Evolutionary conservation across 768 basidiomycete species (phyloP).

Genomic region (Dioszegia aurantiaca): DNA sequence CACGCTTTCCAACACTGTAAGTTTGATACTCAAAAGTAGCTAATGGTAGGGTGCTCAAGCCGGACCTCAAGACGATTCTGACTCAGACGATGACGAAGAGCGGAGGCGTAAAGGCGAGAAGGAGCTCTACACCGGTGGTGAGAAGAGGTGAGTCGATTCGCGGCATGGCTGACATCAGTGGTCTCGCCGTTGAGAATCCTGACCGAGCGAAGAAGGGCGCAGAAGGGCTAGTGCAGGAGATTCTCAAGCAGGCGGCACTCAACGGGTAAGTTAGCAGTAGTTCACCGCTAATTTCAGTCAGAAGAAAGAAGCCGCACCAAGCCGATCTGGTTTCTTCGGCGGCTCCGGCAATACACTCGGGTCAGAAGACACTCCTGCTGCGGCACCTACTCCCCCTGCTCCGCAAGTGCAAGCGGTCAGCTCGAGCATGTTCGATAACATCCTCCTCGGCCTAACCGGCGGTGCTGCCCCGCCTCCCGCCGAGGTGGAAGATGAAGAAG

Average conservation of each 20-base stretch:
- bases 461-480: slow-evolving; percentile 10
- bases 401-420: slow-evolving; percentile 8
- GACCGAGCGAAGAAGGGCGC: slow-evolving; percentile 56
- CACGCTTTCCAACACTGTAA: not conserved
- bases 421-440: slow-evolving; percentile 45
- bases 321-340: slow-evolving; percentile 56
- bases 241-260: slow-evolving; percentile 70
- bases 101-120: slow-evolving; percentile 51
- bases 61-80: slow-evolving; percentile 55
- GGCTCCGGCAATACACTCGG: slow-evolving; percentile 83
- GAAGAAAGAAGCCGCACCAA: slow-evolving; percentile 21
- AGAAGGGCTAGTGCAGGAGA: slow-evolving; percentile 55
- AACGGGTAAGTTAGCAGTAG: slow-evolving; percentile 19
- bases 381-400: not conserved
- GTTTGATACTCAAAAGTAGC: not conserved
- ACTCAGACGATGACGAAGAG: slow-evolving; percentile 57
- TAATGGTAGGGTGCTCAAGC: slow-evolving; percentile 5
- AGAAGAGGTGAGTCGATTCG: slow-evolving; percentile 64
- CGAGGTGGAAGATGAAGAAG: slow-evolving; percentile 56
- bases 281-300: slow-evolving; percentile 53
- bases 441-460: slow-evolving; percentile 19
- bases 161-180: slow-evolving; percentile 57
- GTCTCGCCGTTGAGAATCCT: slow-evolving; percentile 84
- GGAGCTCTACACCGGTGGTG: slow-evolving; percentile 90
- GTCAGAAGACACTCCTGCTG: slow-evolving; percentile 66